phyloP scores from a whole-genome alignment of 106 monocot genomes.

The Gastrodia elata region DNA sequence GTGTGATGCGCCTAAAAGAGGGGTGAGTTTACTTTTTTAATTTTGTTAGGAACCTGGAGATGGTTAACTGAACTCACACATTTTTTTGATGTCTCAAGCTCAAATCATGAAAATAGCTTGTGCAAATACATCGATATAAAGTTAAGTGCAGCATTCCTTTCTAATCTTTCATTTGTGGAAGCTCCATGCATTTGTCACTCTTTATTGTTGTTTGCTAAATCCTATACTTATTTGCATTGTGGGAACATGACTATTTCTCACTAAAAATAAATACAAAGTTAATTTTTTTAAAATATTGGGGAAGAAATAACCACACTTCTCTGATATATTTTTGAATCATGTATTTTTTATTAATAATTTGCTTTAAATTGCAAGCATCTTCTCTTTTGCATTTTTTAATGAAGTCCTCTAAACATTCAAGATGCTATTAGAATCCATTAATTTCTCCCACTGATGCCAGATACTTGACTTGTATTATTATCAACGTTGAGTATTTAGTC shows the following conservation, averaged over 20 bases:
- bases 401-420: neutral
- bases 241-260: neutral
- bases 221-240: neutral
- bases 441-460: neutral
- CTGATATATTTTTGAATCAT: neutral
- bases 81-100: neutral
- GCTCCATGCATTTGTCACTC: neutral
- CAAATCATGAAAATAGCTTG: neutral
- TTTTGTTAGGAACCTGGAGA: neutral
- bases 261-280: neutral
- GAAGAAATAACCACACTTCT: neutral
- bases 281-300: neutral
- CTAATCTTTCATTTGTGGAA: neutral
- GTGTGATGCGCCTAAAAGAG: constrained; percentile 51
- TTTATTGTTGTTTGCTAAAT: neutral
- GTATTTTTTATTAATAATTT: neutral
- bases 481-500: neutral
- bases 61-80: neutral
- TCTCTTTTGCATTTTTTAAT: neutral
- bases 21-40: constrained; percentile 23
- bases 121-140: neutral
- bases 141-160: neutral
- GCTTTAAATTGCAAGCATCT: neutral
- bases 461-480: neutral
- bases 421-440: neutral